phyloP scores from a whole-genome alignment of 805 yeast species.

The Candida insectalens region DNA sequence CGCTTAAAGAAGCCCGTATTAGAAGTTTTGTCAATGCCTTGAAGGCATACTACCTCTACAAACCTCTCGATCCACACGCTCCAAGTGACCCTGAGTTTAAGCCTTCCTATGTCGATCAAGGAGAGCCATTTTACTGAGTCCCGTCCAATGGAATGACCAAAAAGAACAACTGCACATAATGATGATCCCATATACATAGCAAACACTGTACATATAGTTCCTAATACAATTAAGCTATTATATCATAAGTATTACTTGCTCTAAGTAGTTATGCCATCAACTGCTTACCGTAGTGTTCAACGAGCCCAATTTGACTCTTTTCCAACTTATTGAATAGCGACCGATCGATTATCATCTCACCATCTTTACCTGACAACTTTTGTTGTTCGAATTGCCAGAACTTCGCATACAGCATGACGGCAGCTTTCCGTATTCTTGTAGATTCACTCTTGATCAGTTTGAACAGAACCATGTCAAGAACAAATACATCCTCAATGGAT shows the following conservation, averaged over 20 bases:
- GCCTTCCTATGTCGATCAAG: conserved; percentile 27
- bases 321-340: conserved; percentile 29
- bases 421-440: conserved; percentile 29
- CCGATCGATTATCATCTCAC: conserved; percentile 18
- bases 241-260: no score
- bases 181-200: no score
- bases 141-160: no score
- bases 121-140: conserved; percentile 24
- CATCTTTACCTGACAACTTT: conserved; percentile 5
- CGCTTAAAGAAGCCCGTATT: conserved; percentile 83
- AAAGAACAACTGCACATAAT: no score
- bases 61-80: conserved; percentile 54
- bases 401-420: conserved; percentile 30
- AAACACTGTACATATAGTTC: background rate
- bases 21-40: conserved; percentile 88
- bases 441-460: conserved; percentile 21
- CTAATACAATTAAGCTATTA: background rate
- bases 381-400: conserved; percentile 9
- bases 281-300: conserved; percentile 41
- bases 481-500: conserved; percentile 15
- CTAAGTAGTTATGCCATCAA: no score
- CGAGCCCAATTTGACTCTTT: conserved; percentile 33
- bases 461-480: conserved; percentile 24
- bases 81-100: conserved; percentile 48
- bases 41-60: conserved; percentile 85